Base-by-base conservation (phyloP, 2,329 filamentous ascomycete genomes). In the Lachnellula subtilissima region DNA sequence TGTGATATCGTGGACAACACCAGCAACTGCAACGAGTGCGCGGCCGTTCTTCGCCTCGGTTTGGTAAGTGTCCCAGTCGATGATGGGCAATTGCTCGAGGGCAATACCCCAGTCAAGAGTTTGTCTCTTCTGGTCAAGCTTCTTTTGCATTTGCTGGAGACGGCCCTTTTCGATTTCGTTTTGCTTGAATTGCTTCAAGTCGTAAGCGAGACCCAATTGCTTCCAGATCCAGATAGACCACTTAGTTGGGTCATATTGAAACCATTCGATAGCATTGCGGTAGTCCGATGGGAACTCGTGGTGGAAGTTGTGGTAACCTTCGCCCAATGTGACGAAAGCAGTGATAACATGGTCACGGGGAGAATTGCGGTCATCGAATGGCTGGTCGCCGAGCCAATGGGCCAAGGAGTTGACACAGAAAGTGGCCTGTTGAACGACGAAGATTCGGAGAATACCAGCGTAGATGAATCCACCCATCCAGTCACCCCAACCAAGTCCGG, bases 221-320 rank as follows among this genome's bases (percentile, higher is more conserved):
- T 93, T 94, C 86, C 88, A 92, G 57, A 78, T 67, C 85, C 85
- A 90, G 78, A 95, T 95, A 70, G 77, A 81, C 89, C 90, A 94
- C 78, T 95, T 95, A 72, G 90, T 95, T 48, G 90, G 90, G 72
- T 95, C 90, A 69, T 95, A 95, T 76, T 95, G 90, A 76, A 85
- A 87, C 89, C 90, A 95, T 74, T 91, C 80, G 65, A 94, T 93
- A 60, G 89, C 90, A 72, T 95, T 95, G 71, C 90, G 89, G 83
- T 94, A 95, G 74, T 95, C 90, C 11, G 89, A 93, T 53, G 91
- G 91, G 76, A 95, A 95, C 74, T 95, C 90, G 80, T 95, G 90
- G 76, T 95, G 90, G 82, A 95, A 95, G 81, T 95, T 95, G 82
- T 95, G 90, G 78, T 95, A 95, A 32, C 90, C 90, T 75, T 92